Evolutionary conservation across 2,329 filamentous ascomycete species (phyloP), one percentile per base, ranked within the genome.

Genomic region (Acephala macrosclerotiorum): DNA sequence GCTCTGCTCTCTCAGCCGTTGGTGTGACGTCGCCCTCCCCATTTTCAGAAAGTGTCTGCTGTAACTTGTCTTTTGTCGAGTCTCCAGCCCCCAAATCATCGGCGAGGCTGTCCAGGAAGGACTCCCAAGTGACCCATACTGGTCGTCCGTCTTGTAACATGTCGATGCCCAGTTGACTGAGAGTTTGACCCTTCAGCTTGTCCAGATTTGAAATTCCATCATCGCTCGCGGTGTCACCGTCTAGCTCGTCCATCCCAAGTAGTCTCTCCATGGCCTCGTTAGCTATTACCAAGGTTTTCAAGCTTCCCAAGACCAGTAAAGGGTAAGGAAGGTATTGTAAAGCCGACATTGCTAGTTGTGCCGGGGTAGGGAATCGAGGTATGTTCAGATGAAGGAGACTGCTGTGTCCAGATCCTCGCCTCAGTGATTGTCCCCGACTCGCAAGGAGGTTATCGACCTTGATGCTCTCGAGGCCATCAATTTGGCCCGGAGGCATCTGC

Each of bases 321-420:
- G 91, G 91, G 56, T 92, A 87, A 0, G 91, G 92, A 5, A 94
- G 81, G 74, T 91, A 93, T 73, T 92, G 90, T 78, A 94, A 80
- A 5, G 90, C 88, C 0, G 88, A 85, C 66, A 92, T 87, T 25
- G 90, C 88, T 45, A 89, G 78, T 71, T 87, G 84, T 1, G 80
- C 82, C 0, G 84, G 80, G 0, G 82, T 84, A 26, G 70, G 61
- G 38, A 83, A 80, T 61, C 76, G 77, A 0, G 83, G 82, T 77
- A 86, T 83, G 8, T 68, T 29, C 16, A 74, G 35, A 66, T 68
- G 68, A n/a, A 72, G 55, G 2, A 68, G 53, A 42, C 58, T 68
- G 25, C 63, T 61, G 26, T 63, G 57, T 14, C 51, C 38, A 16
- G 68, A 69, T n/a, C 57, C 49, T 33, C 64, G 62, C 59, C 66